phyloP scores from a whole-genome alignment of 495 filamentous ascomycete species.

The Chaetomium tenue region DNA sequence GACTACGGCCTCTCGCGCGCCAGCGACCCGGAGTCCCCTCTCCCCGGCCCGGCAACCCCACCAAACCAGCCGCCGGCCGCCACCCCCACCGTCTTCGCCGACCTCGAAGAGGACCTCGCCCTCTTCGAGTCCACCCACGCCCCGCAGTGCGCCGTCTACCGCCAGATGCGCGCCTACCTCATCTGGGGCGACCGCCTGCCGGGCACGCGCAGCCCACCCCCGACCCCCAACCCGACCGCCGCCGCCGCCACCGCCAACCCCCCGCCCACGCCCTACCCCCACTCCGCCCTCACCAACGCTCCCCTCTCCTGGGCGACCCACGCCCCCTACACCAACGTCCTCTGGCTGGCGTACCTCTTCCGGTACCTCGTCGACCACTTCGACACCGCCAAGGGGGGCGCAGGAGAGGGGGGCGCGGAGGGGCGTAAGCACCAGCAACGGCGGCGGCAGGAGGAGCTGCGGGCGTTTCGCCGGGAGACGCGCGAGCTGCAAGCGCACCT shows the following conservation, averaged over 20 bases:
- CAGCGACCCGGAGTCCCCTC: constrained; percentile 24
- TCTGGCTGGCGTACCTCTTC: constrained; percentile 55
- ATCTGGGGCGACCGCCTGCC: constrained; percentile 36
- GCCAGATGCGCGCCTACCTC: constrained; percentile 53
- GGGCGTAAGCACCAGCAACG: no score
- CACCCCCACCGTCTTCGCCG: no score
- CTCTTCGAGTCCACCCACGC: constrained; percentile 54
- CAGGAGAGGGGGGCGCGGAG: constrained; percentile 30
- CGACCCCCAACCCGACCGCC: no score
- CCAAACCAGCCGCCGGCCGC: no score
- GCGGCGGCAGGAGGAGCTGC: constrained; percentile 38
- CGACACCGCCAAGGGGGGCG: background rate
- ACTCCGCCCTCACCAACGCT: constrained; percentile 28
- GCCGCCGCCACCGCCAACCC: constrained; percentile 26
- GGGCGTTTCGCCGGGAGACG: constrained; percentile 39
- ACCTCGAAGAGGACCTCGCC: constrained; percentile 52
- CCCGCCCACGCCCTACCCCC: constrained; percentile 38
- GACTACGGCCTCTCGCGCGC: constrained; percentile 87
- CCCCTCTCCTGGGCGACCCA: constrained; percentile 43
- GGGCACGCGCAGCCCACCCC: no score
- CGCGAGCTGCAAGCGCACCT: constrained; percentile 46
- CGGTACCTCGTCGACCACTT: constrained; percentile 42
- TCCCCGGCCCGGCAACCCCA: background rate
- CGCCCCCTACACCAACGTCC: constrained; percentile 53
- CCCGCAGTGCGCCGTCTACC: constrained; percentile 47